These are phyloP conservation scores for Dactylellina sp. DNA, from an alignment of 2,329 filamentous ascomycete genomes.

Conservation along the genomic window DNA sequence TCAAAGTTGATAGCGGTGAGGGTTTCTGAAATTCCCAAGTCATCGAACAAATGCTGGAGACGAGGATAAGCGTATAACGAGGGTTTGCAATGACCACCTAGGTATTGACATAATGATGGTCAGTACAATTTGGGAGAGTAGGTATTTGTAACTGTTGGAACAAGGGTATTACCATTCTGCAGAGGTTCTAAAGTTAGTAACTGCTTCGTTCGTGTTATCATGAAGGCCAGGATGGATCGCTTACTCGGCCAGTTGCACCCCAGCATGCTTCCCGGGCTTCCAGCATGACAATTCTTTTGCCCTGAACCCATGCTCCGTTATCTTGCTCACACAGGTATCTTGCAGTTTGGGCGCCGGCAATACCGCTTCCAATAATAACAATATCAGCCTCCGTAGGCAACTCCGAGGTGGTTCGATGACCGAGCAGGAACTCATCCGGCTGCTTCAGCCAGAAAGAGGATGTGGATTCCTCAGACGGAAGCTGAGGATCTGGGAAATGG, in stretches of 20 bases:
- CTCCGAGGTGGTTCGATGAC: conserved; percentile 75
- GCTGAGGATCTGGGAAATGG: conserved; percentile 63
- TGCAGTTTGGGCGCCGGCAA: conserved; percentile 79
- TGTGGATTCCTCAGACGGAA: conserved; percentile 73
- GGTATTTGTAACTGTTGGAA: background rate
- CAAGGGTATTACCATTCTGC: conserved; percentile 33
- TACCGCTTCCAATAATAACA: conserved; percentile 79
- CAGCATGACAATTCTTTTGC: conserved; percentile 72
- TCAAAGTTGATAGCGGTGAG: conserved; percentile 70
- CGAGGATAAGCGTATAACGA: conserved; percentile 73
- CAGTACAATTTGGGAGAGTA: conserved; percentile 14
- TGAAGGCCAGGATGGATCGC: conserved; percentile 31
- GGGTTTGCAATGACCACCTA: conserved; percentile 80
- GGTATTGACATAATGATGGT: conserved; percentile 68
- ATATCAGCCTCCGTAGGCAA: conserved; percentile 75
- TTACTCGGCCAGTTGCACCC: conserved; percentile 78
- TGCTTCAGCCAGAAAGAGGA: conserved; percentile 79
- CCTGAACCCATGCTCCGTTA: conserved; percentile 65
- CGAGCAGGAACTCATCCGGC: conserved; percentile 73
- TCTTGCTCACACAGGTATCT: conserved; percentile 70
- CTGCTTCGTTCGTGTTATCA: background rate
- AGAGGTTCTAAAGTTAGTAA: conserved; percentile 9
- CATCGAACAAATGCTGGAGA: conserved; percentile 67
- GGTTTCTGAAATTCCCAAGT: conserved; percentile 57
- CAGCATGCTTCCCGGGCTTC: conserved; percentile 84